A percentile compares a stretch with the other conserved stretches of the same genome.
Conservation (phyloP, 1,139 yeast species). For the Candida pseudocylindracea region DNA sequence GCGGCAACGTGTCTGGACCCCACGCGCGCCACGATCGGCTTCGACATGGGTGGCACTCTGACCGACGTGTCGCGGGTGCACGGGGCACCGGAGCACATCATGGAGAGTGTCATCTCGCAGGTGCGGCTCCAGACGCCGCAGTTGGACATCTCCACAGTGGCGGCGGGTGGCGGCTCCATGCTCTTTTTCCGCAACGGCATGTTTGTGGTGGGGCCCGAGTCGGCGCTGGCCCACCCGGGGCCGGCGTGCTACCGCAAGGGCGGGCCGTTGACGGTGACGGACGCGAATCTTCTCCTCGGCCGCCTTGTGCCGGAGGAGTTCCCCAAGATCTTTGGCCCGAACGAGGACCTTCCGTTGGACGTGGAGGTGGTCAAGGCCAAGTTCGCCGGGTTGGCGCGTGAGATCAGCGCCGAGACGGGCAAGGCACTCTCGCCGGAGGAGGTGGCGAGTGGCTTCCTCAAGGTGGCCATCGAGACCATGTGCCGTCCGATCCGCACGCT, state of each 20-base stretch:
- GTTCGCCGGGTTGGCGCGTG: conserved; percentile 15
- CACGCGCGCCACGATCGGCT: conserved; percentile 24
- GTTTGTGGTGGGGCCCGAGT: conserved; percentile 31
- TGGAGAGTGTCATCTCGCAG: conserved; percentile 30
- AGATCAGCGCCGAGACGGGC: conserved; percentile 16
- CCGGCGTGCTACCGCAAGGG: conserved; percentile 37
- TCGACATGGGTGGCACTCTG: conserved; percentile 42
- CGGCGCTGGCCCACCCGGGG: conserved; percentile 35
- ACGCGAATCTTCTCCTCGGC: conserved; percentile 28
- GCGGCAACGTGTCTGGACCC: conserved; percentile 24
- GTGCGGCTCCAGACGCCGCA: conserved; percentile 35
- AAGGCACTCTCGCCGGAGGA: conserved; percentile 15
- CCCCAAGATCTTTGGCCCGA: conserved; percentile 31
- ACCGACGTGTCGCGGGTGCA: conserved; percentile 29
- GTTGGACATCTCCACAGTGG: conserved; percentile 32
- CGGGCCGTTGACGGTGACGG: conserved; percentile 33
- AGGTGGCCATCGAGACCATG: conserved; percentile 33
- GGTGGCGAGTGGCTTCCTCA: conserved; percentile 27
- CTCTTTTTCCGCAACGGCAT: conserved; percentile 25
- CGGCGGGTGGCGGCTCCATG: conserved; percentile 39
- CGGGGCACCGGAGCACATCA: conserved; percentile 25
- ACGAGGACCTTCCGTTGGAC: conserved; percentile 24
- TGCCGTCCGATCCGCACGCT: conserved; percentile 31
- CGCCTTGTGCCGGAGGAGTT: conserved; percentile 24
- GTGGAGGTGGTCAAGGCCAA: conserved; percentile 13